These are phyloP conservation scores for Solanum hybrid DNA, from an alignment of 305 asterid species.

Conservation along the genomic window DNA sequence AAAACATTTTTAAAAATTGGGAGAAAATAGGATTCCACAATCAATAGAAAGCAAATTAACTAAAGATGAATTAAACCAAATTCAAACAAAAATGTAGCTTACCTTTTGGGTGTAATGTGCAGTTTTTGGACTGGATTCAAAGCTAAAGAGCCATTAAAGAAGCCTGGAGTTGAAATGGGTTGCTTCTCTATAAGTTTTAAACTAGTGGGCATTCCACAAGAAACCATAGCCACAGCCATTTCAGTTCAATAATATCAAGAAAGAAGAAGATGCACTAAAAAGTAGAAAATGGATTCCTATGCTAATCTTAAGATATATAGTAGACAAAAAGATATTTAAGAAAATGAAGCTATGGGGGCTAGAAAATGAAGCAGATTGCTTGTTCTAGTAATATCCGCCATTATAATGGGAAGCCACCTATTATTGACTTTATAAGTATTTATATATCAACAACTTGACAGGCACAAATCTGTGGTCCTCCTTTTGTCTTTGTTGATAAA, in stretches of 20 bases:
- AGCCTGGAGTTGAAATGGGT: slow-evolving; percentile 26
- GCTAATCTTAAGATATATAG: neutral
- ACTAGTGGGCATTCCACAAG: slow-evolving; percentile 34
- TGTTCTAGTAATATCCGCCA: neutral
- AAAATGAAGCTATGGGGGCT: slow-evolving; percentile 16
- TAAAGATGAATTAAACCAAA: neutral
- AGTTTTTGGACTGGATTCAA: slow-evolving; percentile 44
- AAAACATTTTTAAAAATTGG: neutral
- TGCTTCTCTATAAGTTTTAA: slow-evolving; percentile 49
- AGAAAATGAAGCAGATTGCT: neutral
- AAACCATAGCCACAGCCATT: slow-evolving; percentile 83
- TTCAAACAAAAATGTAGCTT: slow-evolving; percentile 17
- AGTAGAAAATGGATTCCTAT: neutral
- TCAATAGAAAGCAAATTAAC: neutral
- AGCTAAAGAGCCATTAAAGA: slow-evolving; percentile 31
- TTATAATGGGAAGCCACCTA: no score
- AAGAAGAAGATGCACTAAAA: neutral
- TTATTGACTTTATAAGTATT: no score
- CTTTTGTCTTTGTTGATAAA: no score
- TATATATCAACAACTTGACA: no score
- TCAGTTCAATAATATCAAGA: slow-evolving; percentile 1
- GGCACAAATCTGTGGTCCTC: no score
- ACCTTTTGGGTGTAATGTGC: slow-evolving; percentile 41
- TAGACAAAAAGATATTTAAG: slow-evolving; percentile 1
- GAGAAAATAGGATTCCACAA: neutral